Base-by-base conservation (phyloP, 306 rosid genomes). In the Begonia peltatifolia region DNA sequence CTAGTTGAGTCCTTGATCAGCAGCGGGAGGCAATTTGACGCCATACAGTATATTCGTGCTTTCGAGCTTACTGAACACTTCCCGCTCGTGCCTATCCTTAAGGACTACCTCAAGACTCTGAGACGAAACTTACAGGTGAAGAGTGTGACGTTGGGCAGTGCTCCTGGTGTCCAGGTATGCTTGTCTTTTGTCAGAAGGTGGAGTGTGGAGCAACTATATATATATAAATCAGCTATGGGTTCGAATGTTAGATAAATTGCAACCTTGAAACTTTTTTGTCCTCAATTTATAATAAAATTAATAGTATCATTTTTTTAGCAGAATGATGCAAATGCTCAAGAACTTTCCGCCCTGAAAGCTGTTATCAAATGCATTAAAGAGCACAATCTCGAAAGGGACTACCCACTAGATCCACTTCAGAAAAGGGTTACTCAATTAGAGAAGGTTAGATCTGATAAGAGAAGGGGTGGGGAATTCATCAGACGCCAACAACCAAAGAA, bases 371-470 rank as follows among this genome's bases (percentile, higher is more conserved):
- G 77, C 17, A 73, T 75, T 56, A 77, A 76, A 70, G 90, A 78
- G 62, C 78, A 78, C 73, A 70, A 78, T 22, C 83, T 81, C 1
- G 90, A 81, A 54, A 68, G 78, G 9, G 94, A 81, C 51, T 81
- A 84, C 75, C 81, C 90, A 10, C 87, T 81, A 41, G 94, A 84
- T 60, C 75, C 94, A 53, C 95, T 84, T 52, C 78, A 63, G 43
- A 79, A 60, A 73, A 81, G 95, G 75, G 84, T 76, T 63, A 60
- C 52, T 65, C 95, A 84, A 68, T 76, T 84, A 58, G 84, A 76
- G 58, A 74, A 68, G 55, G 66, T 81, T 18, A 79, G 70, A 61
- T 59, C 70, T 58, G 95, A 84, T 35, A 81, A 48, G 71, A 74
- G 75, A 75, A 72, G 87, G 66, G 58, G 66, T 14, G 78, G 80